phyloP scores from a whole-genome alignment of 768 basidiomycete species.

The Dendrothele bispora region DNA sequence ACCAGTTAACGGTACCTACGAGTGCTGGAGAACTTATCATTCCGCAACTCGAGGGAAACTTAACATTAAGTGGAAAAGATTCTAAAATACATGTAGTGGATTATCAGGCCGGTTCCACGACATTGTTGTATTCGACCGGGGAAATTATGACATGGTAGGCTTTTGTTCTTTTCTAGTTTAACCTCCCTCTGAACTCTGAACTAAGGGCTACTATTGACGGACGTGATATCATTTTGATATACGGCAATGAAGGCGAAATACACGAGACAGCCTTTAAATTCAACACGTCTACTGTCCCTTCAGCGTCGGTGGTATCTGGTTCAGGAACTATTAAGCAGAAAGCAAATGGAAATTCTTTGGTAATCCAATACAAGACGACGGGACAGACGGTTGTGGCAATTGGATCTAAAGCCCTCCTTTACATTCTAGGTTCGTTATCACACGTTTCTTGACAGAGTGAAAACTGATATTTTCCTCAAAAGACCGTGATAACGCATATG shows the following conservation, averaged over 20 bases:
- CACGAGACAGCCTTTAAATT: too few species aligned
- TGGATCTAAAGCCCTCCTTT: too few species aligned
- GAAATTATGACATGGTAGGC: conserved; percentile 50
- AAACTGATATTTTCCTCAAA: too few species aligned
- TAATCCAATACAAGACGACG: too few species aligned
- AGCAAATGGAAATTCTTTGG: too few species aligned
- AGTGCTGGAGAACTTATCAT: conserved; percentile 42
- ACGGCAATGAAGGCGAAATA: conserved; percentile 46
- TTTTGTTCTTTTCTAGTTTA: not conserved
- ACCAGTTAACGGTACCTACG: conserved; percentile 43
- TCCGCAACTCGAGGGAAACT: conserved; percentile 39
- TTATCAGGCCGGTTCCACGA: conserved; percentile 43
- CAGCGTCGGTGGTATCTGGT: too few species aligned
- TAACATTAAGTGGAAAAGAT: conserved; percentile 49
- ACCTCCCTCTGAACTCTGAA: not conserved
- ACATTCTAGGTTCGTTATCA: too few species aligned
- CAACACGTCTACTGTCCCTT: too few species aligned
- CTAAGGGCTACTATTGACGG: conserved; percentile 47
- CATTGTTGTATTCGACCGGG: conserved; percentile 45
- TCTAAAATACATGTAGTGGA: conserved; percentile 54
- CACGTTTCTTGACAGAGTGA: too few species aligned
- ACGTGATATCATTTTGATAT: conserved; percentile 47
- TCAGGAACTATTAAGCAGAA: too few species aligned
- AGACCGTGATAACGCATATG: too few species aligned
- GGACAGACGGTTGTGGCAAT: too few species aligned